These are phyloP conservation scores for Gloeopeniophorella convolvens DNA, from an alignment of 768 basidiomycete species.

Conservation along the genomic window DNA sequence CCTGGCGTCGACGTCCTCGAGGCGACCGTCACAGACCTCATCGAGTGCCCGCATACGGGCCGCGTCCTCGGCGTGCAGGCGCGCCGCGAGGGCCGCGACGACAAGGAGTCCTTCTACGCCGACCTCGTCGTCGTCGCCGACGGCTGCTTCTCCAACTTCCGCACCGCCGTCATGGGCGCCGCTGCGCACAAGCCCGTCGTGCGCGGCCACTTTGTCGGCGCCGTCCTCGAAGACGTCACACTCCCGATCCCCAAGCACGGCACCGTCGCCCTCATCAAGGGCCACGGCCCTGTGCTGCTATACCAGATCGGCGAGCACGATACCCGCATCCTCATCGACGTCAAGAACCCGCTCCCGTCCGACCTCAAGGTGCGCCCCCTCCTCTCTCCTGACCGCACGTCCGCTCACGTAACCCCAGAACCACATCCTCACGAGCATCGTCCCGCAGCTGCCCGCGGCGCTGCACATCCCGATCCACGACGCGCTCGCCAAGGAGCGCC, in stretches of 20 bases:
- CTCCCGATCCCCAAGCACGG: constrained; percentile 75
- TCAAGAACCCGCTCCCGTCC: constrained; percentile 75
- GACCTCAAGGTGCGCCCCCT: constrained; percentile 59
- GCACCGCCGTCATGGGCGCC: constrained; percentile 55
- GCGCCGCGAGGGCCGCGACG: constrained; percentile 30
- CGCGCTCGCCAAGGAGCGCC: constrained; percentile 72
- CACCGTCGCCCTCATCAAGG: constrained; percentile 76
- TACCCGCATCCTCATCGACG: constrained; percentile 90
- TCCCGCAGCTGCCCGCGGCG: constrained; percentile 74
- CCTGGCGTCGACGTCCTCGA: constrained; percentile 74
- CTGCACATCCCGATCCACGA: constrained; percentile 58
- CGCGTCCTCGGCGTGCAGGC: constrained; percentile 64
- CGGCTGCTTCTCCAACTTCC: constrained; percentile 93
- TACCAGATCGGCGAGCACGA: constrained; percentile 89
- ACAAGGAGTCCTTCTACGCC: constrained; percentile 56
- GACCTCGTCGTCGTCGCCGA: constrained; percentile 86
- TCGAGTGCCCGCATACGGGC: constrained; percentile 47
- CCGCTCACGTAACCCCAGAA: constrained; percentile 32
- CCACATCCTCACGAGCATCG: constrained; percentile 64
- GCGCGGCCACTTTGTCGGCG: constrained; percentile 79
- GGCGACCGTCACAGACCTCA: constrained; percentile 72
- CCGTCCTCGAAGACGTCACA: constrained; percentile 68
- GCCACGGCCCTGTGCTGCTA: constrained; percentile 80
- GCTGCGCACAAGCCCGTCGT: constrained; percentile 44
- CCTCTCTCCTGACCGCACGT: not conserved